Evolutionary conservation across 2,329 filamentous ascomycete species (phyloP).

Genomic region (Epichloe hybrida): DNA sequence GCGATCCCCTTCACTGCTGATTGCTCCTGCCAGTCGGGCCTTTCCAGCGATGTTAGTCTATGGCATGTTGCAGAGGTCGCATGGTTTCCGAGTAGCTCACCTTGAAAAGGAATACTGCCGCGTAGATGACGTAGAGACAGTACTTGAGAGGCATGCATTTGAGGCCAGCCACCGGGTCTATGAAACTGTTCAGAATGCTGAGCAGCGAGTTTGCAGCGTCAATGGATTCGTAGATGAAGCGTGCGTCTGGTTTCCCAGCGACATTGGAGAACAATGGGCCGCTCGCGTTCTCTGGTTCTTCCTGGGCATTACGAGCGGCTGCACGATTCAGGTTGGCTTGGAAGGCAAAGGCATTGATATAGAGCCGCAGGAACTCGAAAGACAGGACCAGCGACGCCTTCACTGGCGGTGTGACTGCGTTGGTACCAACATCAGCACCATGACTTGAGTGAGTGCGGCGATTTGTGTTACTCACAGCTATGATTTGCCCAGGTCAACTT

Average conservation of each 20-base stretch:
- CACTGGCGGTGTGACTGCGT: constrained; percentile 44
- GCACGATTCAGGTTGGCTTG: constrained; percentile 50
- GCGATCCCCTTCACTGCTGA: constrained; percentile 38
- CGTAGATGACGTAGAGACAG: constrained; percentile 50
- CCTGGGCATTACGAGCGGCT: constrained; percentile 20
- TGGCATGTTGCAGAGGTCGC: background rate
- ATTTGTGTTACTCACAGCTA: constrained; percentile 33
- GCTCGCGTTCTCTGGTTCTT: constrained; percentile 21
- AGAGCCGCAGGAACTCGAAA: constrained; percentile 59
- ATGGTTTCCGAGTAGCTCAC: constrained; percentile 16
- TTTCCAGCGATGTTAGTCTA: constrained; percentile 14
- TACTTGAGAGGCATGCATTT: constrained; percentile 52
- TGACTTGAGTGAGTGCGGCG: background rate
- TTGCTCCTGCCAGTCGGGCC: constrained; percentile 45
- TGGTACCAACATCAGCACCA: background rate
- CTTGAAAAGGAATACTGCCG: constrained; percentile 53
- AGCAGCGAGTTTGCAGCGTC: constrained; percentile 50
- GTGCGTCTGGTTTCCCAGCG: constrained; percentile 46
- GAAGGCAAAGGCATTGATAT: constrained; percentile 64
- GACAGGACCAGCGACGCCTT: constrained; percentile 56
- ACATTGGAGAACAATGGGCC: constrained; percentile 37
- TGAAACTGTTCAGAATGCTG: constrained; percentile 43
- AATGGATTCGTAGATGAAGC: constrained; percentile 53
- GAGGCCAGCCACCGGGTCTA: constrained; percentile 43
- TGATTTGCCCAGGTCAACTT: constrained; percentile 56